Conservation (phyloP, 2,329 filamentous ascomycete species). For the Fusarium pseudograminearum region DNA sequence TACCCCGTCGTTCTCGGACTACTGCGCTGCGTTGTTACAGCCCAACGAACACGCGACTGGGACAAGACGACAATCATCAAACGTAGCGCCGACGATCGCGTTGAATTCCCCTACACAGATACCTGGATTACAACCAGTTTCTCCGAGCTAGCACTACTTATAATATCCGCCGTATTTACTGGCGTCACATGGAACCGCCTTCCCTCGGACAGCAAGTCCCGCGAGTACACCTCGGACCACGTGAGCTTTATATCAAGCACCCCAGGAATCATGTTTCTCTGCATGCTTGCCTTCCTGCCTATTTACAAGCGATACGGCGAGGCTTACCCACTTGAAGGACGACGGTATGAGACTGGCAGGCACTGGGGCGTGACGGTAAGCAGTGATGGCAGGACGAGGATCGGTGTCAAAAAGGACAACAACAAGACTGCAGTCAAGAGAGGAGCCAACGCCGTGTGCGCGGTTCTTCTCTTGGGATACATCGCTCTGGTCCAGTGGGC, state of each 20-base stretch:
- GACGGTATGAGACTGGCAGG: constrained; percentile 35
- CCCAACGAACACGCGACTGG: constrained; percentile 16
- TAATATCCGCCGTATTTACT: constrained; percentile 42
- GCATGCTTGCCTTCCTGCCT: constrained; percentile 37
- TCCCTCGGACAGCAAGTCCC: background rate
- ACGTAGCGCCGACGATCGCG: constrained; percentile 32
- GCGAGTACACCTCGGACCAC: constrained; percentile 35
- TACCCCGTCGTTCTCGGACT: constrained; percentile 36
- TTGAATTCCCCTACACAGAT: constrained; percentile 45
- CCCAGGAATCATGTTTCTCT: constrained; percentile 37
- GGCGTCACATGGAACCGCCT: constrained; percentile 45
- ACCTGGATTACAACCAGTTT: constrained; percentile 37
- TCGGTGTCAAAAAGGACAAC: constrained; percentile 22
- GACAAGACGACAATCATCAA: constrained; percentile 41
- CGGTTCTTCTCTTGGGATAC: constrained; percentile 27
- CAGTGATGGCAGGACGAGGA: constrained; percentile 29
- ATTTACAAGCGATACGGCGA: constrained; percentile 42
- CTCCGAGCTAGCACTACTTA: constrained; percentile 35
- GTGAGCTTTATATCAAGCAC: constrained; percentile 40
- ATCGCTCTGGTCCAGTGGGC: constrained; percentile 29
- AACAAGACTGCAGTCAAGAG: constrained; percentile 18
- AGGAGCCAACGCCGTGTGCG: constrained; percentile 4
- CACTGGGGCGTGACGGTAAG: constrained; percentile 39
- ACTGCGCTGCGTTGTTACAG: constrained; percentile 35
- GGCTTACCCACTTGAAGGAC: constrained; percentile 41